Conservation (phyloP, 108 stramenopile genomes). For the Fragilaria radians region DNA sequence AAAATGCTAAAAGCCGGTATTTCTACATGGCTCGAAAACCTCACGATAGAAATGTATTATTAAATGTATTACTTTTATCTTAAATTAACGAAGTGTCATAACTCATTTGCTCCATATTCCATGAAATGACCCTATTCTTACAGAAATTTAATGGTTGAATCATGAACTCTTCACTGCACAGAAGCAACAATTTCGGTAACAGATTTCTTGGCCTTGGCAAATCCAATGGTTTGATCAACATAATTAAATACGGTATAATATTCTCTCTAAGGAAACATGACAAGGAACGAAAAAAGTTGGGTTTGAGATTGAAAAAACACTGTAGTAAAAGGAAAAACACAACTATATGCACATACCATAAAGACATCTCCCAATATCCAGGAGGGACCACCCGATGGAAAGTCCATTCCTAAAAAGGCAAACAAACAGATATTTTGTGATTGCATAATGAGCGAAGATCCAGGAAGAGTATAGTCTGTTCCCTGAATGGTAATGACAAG, state of each 20-base stretch:
- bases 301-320: not conserved
- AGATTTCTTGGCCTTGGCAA: constrained; percentile 46
- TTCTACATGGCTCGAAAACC: no score
- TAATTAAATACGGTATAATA: constrained; percentile 98
- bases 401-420: constrained; percentile 95
- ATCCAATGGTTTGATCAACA: constrained; percentile 77
- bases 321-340: not conserved
- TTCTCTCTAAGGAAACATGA: constrained; percentile 52
- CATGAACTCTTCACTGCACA: no score
- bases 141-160: no score
- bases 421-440: constrained; percentile 82
- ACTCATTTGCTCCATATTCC: no score
- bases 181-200: no score
- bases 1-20: no score
- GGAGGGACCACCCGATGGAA: constrained; percentile 59
- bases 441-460: constrained; percentile 84
- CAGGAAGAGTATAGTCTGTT: constrained; percentile 69
- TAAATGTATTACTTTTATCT: no score
- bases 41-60: no score
- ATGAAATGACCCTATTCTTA: no score
- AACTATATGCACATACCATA: constrained; percentile 34
- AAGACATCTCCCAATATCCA: constrained; percentile 99
- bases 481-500: constrained; percentile 81
- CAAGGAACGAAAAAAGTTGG: not conserved
- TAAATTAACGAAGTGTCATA: no score